Base-by-base conservation (phyloP, 2,329 filamentous ascomycete genomes). In the Exophiala oligosperma region DNA sequence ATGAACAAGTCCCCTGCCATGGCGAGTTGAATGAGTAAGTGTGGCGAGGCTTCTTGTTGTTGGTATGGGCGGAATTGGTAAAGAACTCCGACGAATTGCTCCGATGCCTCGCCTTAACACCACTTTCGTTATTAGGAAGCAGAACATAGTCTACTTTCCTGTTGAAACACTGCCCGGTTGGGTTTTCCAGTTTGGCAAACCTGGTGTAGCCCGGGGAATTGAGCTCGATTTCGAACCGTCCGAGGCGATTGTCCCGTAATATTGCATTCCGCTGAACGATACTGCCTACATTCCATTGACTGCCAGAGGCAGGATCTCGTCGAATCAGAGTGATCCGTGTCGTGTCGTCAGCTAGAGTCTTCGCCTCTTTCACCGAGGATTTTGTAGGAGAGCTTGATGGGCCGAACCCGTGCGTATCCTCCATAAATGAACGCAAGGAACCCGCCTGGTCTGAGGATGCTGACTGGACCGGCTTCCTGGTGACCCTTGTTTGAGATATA, bases 1-100 rank as follows among this genome's bases (percentile, higher is more conserved):
- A 97, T 60, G 92, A 89, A 74, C 93, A 97, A 43, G 83, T 83
- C 14, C 91, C 90, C 60, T 91, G 86, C 93, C 93, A 97, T 0
- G 92, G 92, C 43, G 90, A 94, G 21, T 79, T 76, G 70, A 97
- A 97, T 1, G 85, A 57, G 29, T 57, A 63, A n/a, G 51, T 54
- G 29, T 61, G 63, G 29, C 59, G 61, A 7, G 56, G 48, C 46
- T 56, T 63, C 28, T 49, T 55, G 49, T 35, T 35, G 9, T 52
- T 32, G 21, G 49, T n/a, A 35, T 37, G 44, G 21, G 50, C 21
- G 3, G 37, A 26, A n/a, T 24, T 37, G 9, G 52, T 32, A 26
- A 55, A 54, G 5, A 59, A 49, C 29, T 63, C 61, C 5, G 32
- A 41, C 11, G 58, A 63, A 51, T 57, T 55, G 44, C 58, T 59